Conservation (phyloP, 176 grass and related monocot genomes). For the Triticum urartu region DNA sequence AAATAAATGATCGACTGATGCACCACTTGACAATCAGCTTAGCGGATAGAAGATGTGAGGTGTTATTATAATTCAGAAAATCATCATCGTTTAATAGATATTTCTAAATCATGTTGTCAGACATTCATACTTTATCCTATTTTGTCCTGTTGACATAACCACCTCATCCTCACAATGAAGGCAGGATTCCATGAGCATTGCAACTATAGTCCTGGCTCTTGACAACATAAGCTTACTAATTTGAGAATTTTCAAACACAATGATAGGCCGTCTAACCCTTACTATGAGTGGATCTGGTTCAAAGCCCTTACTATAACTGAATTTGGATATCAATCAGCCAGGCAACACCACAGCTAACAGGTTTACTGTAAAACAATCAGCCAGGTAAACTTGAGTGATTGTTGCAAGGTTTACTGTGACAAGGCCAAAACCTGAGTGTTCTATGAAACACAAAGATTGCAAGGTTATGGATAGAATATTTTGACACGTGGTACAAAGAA, state of each 20-base stretch:
- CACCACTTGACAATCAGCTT: slow-evolving; percentile 2
- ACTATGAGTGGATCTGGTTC: background rate
- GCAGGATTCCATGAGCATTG: background rate
- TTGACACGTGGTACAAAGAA: background rate
- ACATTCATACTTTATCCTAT: background rate
- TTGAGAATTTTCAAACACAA: background rate
- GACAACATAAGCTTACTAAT: slow-evolving; percentile 8
- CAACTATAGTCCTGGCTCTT: background rate
- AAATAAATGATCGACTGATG: background rate
- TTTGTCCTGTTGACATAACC: background rate
- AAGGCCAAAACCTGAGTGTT: slow-evolving; percentile 6
- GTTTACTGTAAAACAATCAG: background rate
- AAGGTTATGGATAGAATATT: background rate
- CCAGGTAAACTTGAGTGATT: background rate
- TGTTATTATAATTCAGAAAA: background rate
- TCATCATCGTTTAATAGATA: background rate
- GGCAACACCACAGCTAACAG: background rate
- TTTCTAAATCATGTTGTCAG: background rate
- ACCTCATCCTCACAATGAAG: background rate
- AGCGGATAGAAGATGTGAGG: background rate
- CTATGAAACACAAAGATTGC: background rate
- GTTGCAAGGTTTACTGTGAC: background rate
- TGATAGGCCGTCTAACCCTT: background rate
- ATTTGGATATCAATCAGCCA: background rate
- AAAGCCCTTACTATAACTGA: background rate